Percentiles rank a stretch among this genome's conserved stretches.
phyloP scores from a whole-genome alignment of 148 eudicot genomes.

The Heliamphora exappendiculata region DNA sequence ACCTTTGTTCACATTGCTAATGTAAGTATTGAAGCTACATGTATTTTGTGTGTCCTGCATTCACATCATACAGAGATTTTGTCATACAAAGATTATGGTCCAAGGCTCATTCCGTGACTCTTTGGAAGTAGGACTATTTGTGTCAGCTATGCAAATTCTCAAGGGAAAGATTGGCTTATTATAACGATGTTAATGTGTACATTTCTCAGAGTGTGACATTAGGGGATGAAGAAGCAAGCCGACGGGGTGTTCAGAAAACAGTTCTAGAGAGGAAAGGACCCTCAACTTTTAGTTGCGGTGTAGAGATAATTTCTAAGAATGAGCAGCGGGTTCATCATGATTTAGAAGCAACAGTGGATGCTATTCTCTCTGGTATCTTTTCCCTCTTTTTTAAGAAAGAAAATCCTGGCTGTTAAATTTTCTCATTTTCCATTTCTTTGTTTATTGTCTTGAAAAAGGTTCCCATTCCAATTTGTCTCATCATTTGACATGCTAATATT shows the following conservation, averaged over 20 bases:
- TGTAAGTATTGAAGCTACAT: too few relatives aligned
- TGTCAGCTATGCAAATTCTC: neutral
- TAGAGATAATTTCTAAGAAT: conserved; percentile 74
- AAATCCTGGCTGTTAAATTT: neutral
- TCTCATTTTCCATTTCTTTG: neutral
- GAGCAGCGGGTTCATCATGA: conserved; percentile 68
- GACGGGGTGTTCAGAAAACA: conserved; percentile 91
- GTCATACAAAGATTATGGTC: neutral
- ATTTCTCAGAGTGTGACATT: conserved; percentile 77
- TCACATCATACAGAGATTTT: neutral
- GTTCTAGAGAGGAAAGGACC: conserved; percentile 91
- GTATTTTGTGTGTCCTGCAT: neutral
- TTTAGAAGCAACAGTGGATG: conserved; percentile 82
- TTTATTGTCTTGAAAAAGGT: neutral
- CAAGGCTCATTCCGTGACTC: neutral
- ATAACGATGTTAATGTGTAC: conserved; percentile 10
- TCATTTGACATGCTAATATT: conserved; percentile 11
- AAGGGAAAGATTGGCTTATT: neutral
- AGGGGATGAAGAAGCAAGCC: conserved; percentile 97
- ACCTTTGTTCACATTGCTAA: too few relatives aligned
- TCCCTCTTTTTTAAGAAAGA: conserved; percentile 2
- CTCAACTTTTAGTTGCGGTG: conserved; percentile 75
- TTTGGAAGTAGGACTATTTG: neutral
- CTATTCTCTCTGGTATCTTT: conserved; percentile 63
- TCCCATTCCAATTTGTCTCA: neutral